Conservation (phyloP, 129 eudicot genomes). For the Kitagawia praeruptora region DNA sequence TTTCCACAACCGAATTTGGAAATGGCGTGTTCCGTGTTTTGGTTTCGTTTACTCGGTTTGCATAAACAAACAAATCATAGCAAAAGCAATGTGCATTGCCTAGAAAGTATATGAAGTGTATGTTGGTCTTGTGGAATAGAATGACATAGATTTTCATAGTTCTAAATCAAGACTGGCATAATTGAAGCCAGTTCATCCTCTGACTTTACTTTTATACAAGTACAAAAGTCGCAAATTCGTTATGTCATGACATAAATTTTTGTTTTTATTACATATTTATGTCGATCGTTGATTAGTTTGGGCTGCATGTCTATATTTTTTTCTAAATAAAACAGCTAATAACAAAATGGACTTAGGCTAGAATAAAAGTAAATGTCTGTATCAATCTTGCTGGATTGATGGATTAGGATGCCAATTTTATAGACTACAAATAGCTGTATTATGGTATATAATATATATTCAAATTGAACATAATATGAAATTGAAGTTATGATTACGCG, state of each 20-base stretch:
- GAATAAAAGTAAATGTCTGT: background rate
- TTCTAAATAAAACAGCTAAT: conserved; percentile 1
- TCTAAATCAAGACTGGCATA: background rate
- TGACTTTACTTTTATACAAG: background rate
- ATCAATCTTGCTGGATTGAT: conserved; percentile 5
- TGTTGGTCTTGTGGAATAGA: background rate
- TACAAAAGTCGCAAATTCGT: background rate
- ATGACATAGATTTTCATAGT: background rate
- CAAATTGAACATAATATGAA: background rate
- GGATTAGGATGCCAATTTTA: background rate
- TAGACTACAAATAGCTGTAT: background rate
- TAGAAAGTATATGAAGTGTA: background rate
- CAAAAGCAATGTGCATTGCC: background rate
- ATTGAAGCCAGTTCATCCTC: conserved; percentile 9
- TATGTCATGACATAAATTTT: background rate
- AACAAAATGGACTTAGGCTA: background rate
- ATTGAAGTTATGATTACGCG: background rate
- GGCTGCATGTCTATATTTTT: no score
- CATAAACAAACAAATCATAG: background rate
- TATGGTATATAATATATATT: background rate
- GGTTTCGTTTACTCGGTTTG: background rate
- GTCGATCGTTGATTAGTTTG: background rate
- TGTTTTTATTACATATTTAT: background rate
- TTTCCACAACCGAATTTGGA: background rate
- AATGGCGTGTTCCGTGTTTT: background rate